These are phyloP conservation scores for Solanum piurae DNA, from an alignment of 257 asterid genomes.

Conservation along the genomic window DNA sequence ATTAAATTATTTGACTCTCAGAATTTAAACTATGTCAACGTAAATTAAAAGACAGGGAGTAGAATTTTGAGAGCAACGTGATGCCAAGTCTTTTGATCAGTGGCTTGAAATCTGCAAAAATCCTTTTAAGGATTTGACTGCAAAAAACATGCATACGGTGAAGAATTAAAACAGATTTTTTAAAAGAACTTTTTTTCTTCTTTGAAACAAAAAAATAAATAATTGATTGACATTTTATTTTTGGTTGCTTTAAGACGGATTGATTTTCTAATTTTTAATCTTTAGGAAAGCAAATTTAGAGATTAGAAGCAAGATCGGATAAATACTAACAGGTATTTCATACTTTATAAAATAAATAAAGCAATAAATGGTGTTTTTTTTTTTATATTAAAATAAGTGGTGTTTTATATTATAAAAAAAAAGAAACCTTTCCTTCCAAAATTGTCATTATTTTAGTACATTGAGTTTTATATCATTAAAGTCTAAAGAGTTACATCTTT, in stretches of 20 bases:
- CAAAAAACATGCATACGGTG: not conserved
- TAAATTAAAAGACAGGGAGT: not conserved
- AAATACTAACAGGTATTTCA: not conserved
- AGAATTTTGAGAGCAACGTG: not conserved
- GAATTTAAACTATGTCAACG: too few species aligned
- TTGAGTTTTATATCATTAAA: not conserved
- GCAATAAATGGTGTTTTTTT: not conserved
- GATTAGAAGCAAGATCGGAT: not conserved
- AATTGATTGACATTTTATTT: not conserved
- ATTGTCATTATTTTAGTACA: not conserved
- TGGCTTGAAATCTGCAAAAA: not conserved
- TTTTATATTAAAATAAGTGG: too few species aligned
- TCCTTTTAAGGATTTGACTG: not conserved
- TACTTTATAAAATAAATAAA: not conserved
- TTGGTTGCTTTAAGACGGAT: not conserved
- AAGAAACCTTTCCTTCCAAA: not conserved
- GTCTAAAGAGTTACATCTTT: not conserved
- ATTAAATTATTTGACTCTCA: not conserved
- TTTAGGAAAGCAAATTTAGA: not conserved
- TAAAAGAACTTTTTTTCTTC: too few species aligned
- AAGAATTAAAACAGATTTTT: not conserved
- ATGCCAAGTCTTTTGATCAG: not conserved
- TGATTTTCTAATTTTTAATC: not conserved
- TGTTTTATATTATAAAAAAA: too few species aligned
- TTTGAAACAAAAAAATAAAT: not conserved